Evolutionary conservation across 176 grass and related monocot genomes (phyloP), one percentile per base, ranked within the genome.

Genomic region (Phragmites australis): DNA sequence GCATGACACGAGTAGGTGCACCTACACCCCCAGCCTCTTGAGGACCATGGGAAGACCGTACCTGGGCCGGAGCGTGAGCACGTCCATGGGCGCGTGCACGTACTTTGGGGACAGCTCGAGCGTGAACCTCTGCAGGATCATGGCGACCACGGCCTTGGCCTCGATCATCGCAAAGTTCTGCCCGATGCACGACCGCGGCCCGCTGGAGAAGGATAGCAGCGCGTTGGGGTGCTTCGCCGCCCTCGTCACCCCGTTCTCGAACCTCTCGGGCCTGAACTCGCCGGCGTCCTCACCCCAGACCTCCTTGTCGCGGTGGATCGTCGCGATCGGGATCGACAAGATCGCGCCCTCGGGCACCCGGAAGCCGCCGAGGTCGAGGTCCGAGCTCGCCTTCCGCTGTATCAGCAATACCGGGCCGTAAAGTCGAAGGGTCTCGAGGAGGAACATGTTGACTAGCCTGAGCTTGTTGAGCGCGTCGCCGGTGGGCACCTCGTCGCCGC

Each of bases 81-180:
- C 44, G 8, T 82, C 44, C 5, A 55, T 68, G 0, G 91, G 88
- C 26, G 76, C 71, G 31, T 93, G 91, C 3, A 68, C 61, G 40
- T 93, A 93, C 48, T 65, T 85, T 0, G 85, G 67, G 0, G 91
- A 93, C 25, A 88, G 14, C 57, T 39, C 17, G n/a, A 93, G 89
- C 8, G 57, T 47, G 51, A 93, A 93, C 80, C 48, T 83, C 34
- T 90, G 87, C 2, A 93, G 16, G 26, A 87, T 82, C 84, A 84
- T 90, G 8, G 87, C 83, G 4, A 89, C 17, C 64, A 89, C 75
- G 1, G 34, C 47, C 84, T 93, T 93, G 0, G 83, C 88, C 57
- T 94, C 82, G 1, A 88, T 51, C 85, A 88, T 81, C 0, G 91
- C 83, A 6, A 94, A 91, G 79, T 84, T 94, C 76, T 94, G 91